Evolutionary conservation across 192 early-diverging fungal species (phyloP).

Genomic region (Obelidium mucronatum): DNA sequence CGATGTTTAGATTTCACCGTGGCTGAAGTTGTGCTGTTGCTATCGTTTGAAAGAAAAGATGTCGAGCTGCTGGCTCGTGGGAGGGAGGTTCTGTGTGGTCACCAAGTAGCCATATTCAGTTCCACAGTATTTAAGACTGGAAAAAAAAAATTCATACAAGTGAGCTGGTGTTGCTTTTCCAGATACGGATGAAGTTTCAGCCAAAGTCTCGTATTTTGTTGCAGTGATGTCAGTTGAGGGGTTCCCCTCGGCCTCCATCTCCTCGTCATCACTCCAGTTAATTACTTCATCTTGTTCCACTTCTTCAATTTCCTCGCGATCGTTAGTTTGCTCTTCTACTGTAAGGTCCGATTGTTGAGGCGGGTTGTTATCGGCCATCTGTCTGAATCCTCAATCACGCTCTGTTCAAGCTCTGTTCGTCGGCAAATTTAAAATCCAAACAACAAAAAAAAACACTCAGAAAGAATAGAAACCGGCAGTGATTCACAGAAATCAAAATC

Average conservation of each 20-base stretch:
- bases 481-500: no score
- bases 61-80: background rate
- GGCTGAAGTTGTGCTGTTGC: background rate
- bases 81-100: background rate
- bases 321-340: no score
- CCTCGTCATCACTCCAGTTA: constrained; percentile 32
- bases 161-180: background rate
- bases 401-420: no score
- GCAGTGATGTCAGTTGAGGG: background rate
- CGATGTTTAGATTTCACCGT: constrained; percentile 6
- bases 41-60: background rate
- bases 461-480: no score
- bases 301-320: constrained; percentile 1
- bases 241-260: background rate
- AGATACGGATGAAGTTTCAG: background rate
- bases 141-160: background rate
- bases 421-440: no score
- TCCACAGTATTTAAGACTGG: background rate
- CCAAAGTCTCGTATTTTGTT: background rate
- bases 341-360: no score
- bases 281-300: constrained; percentile 17
- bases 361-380: no score
- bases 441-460: no score
- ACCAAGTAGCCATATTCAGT: background rate
- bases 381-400: no score